Evolutionary conservation across 257 asterid genomes (phyloP).

Genomic region (Nicotiana tabacum): DNA sequence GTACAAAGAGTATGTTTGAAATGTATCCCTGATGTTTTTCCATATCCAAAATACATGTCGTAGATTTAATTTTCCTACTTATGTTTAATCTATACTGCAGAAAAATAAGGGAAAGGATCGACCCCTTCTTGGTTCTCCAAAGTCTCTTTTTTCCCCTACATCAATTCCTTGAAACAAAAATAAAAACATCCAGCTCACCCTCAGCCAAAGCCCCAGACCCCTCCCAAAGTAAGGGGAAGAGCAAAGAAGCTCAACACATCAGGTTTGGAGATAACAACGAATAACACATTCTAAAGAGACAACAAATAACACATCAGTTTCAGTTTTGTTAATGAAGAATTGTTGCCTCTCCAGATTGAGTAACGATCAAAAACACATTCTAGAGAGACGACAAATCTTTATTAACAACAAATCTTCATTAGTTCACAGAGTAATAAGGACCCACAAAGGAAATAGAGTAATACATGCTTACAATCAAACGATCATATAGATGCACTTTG

Average conservation of each 20-base stretch:
- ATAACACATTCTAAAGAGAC: background rate
- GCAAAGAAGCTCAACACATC: background rate
- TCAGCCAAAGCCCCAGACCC: background rate
- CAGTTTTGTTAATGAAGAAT: background rate
- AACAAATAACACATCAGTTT: background rate
- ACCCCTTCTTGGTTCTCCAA: background rate
- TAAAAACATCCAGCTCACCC: too few relatives aligned
- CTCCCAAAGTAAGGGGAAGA: background rate
- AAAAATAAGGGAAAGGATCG: background rate
- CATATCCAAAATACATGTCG: background rate
- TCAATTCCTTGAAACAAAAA: too few relatives aligned
- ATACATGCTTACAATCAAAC: background rate
- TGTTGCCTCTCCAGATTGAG: background rate
- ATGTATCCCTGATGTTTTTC: background rate
- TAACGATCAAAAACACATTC: too few relatives aligned
- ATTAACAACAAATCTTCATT: too few relatives aligned
- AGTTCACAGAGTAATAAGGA: background rate
- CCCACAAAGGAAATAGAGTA: constrained; percentile 1
- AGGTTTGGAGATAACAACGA: background rate
- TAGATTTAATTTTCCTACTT: background rate
- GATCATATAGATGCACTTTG: background rate
- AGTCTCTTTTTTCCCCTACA: background rate
- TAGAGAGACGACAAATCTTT: too few relatives aligned
- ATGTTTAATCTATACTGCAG: background rate
- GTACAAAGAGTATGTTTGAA: background rate